Evolutionary conservation across 257 asterid genomes (phyloP).

Genomic region (Cruciata laevipes): DNA sequence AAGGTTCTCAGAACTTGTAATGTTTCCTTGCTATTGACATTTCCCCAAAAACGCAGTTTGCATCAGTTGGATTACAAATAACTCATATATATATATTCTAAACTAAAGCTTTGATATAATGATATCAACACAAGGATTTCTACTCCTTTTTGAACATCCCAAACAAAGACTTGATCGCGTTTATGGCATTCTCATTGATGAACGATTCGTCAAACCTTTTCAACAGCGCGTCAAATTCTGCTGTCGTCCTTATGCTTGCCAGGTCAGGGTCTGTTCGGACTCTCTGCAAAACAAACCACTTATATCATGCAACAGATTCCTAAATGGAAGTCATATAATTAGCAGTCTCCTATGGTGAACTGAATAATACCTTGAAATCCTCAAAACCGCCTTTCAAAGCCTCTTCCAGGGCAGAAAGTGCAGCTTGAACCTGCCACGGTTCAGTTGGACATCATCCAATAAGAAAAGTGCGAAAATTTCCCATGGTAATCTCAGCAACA

Average conservation of each 20-base stretch:
- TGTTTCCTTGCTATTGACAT: constrained; percentile 4
- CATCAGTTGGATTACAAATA: constrained; percentile 1
- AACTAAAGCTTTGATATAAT: not conserved
- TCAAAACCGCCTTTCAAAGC: constrained; percentile 60
- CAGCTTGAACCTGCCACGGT: constrained; percentile 67
- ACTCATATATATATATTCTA: not conserved
- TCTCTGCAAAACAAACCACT: constrained; percentile 41
- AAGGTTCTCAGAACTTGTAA: not conserved
- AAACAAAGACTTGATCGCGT: constrained; percentile 79
- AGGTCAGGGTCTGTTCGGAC: constrained; percentile 85
- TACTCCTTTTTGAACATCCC: constrained; percentile 55
- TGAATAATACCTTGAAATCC: constrained; percentile 50
- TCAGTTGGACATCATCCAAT: not conserved
- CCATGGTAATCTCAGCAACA: not conserved
- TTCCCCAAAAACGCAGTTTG: not conserved
- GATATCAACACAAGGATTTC: not conserved
- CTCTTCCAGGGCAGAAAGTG: constrained; percentile 69
- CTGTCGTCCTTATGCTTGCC: constrained; percentile 53
- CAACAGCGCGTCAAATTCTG: constrained; percentile 61
- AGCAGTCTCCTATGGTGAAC: not conserved
- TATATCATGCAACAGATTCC: constrained; percentile 1
- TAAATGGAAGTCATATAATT: not conserved
- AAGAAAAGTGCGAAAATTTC: not conserved
- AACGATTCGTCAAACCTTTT: constrained; percentile 80
- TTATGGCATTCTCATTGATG: constrained; percentile 86